Base-by-base conservation (phyloP, 2,329 filamentous ascomycete genomes). In the Alternaria dauci region DNA sequence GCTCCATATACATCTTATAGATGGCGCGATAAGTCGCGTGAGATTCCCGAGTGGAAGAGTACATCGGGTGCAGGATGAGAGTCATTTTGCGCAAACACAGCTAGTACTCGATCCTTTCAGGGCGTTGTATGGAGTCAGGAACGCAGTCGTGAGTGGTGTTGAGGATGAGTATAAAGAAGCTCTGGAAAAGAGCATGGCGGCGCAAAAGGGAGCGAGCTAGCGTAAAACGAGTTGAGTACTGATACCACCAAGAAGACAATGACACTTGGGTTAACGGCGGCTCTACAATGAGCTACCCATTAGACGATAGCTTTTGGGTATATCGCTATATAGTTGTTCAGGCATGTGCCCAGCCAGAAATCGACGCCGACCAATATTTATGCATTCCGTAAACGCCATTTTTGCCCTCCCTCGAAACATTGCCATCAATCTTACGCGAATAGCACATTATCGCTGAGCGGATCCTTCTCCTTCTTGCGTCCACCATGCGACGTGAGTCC, bases 381-480 rank as follows among this genome's bases (percentile, higher is more conserved):
- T 52, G 53, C 55, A 58, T 46, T 32, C 47, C 53, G 41, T 41
- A 57, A 71, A 71, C 67, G 68, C 68, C 70, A 26, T 60, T 66
- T 63, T 65, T 58, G 39, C 52, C 52, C 48, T 44, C 25, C 48
- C 18, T 30, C 30, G 44, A 58, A 52, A 53, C 11, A 48, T 57
- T 48, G 42, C 26, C 26, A 59, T 59, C 59, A 26, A 8, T 20
- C 51, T 82, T 85, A 94, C 70, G 89, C 87, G 82, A 96, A 96
- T 58, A 96, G 80, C 69, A 88, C 85, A 76, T 86, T 87, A 66
- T 91, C 90, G 80, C 96, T 93, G 78, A 97, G 82, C 66, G 88
- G 88, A 78, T 91, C 87, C 69, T 84, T 85, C 70, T 87, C 85
- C 74, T 83, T 84, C 80, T 85, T 86, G 61, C 85, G 84, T 42